Conservation (phyloP, 768 basidiomycete genomes). For the Suillus sp. region DNA sequence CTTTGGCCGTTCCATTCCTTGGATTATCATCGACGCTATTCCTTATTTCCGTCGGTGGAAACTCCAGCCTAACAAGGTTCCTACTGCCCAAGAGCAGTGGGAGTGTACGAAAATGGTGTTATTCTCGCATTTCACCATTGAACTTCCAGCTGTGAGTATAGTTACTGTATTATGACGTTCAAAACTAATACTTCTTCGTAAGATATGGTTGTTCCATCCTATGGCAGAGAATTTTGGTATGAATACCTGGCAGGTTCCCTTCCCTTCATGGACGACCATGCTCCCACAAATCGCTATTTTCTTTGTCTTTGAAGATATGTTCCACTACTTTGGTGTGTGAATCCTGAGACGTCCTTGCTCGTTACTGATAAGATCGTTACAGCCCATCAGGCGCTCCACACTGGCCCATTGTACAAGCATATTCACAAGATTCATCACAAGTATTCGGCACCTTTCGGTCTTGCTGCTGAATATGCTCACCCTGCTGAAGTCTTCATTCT, state of each 20-base stretch:
- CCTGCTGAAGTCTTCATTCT: constrained; percentile 96
- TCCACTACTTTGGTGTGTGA: constrained; percentile 80
- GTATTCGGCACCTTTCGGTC: constrained; percentile 94
- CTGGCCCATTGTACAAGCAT: constrained; percentile 80
- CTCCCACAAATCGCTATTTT: constrained; percentile 80
- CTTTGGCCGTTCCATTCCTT: constrained; percentile 93
- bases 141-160: constrained; percentile 76
- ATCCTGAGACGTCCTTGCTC: neutral
- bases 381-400: constrained; percentile 92
- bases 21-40: constrained; percentile 93
- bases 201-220: constrained; percentile 94
- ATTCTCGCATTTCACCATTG: constrained; percentile 93
- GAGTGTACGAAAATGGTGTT: constrained; percentile 94
- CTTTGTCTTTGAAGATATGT: constrained; percentile 95
- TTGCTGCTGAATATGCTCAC: constrained; percentile 98
- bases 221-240: constrained; percentile 87
- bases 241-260: constrained; percentile 91
- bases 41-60: constrained; percentile 96
- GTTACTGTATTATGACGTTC: neutral
- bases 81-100: constrained; percentile 85
- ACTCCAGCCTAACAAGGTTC: constrained; percentile 84
- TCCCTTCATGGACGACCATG: constrained; percentile 74
- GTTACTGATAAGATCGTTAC: constrained; percentile 13
- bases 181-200: neutral
- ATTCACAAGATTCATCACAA: constrained; percentile 99